phyloP scores from a whole-genome alignment of 352 stramenopile species.

The Phytophthora gonapodyides region DNA sequence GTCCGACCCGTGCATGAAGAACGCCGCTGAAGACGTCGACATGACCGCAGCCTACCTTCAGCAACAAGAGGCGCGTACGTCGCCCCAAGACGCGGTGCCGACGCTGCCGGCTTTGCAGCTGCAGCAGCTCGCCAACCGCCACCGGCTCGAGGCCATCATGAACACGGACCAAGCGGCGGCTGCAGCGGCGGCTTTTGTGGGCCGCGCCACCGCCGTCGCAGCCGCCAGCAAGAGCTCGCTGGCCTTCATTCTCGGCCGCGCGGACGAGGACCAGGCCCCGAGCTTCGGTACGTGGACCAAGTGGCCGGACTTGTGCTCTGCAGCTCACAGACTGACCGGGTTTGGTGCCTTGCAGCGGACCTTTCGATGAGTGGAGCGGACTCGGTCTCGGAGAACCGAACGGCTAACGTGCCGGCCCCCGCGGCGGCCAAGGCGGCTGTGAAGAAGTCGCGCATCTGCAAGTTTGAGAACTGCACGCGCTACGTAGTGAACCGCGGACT shows the following conservation, averaged over 20 bases:
- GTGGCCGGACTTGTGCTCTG: conserved; percentile 22
- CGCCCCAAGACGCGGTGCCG: conserved; percentile 7
- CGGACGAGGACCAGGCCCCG: conserved; percentile 32
- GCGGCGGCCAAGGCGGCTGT: conserved; percentile 27
- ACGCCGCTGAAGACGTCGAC: conserved; percentile 30
- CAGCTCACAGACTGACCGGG: conserved; percentile 28
- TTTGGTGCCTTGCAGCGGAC: conserved; percentile 30
- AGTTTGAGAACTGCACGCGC: conserved; percentile 72
- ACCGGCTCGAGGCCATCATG: conserved; percentile 36
- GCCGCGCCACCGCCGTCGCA: conserved; percentile 4
- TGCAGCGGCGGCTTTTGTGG: conserved; percentile 12
- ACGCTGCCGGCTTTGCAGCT: conserved; percentile 19
- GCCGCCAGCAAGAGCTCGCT: conserved; percentile 47
- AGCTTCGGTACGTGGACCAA: conserved; percentile 43
- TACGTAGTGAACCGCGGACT: conserved; percentile 80
- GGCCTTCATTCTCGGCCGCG: conserved; percentile 47
- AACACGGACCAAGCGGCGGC: conserved; percentile 28
- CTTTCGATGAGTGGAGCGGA: conserved; percentile 21
- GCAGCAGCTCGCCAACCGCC: conserved; percentile 21
- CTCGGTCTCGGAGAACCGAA: conserved; percentile 27
- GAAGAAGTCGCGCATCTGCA: conserved; percentile 80
- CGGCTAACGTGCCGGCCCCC: conserved; percentile 27
- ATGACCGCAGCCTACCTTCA: conserved; percentile 30
- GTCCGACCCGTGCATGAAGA: conserved; percentile 33
- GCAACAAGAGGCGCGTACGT: conserved; percentile 13